Base-by-base conservation (phyloP, 805 yeast genomes). In the Danielia reshetovae region DNA sequence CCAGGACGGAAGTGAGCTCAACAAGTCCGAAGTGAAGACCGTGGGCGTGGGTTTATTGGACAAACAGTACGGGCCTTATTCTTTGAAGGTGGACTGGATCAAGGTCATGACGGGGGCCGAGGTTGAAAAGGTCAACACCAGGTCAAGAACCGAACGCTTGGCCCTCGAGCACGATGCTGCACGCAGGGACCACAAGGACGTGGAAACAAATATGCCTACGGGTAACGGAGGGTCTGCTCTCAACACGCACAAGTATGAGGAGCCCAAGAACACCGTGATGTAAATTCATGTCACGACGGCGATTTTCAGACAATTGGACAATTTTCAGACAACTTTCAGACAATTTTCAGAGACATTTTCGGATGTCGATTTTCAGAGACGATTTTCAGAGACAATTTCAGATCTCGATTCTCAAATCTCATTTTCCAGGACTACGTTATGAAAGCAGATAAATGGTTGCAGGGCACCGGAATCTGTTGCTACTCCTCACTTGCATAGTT, bases 21-120 rank as follows among this genome's bases (percentile, higher is more conserved):
- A 85, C 54, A 76, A 74, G 48, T 66, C 74, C 14, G 75, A 75
- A 43, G 75, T 85, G 33, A 77, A 79, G 48, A 80, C 89, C 4
- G 64, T 85, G 13, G 95, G 95, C 2, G 60, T 85, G 22, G 93
- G 95, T 7, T 71, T 85, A 27, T 69, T 83, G 31, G 95, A 86
- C 55, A 74, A 80, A 36, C 81, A 78, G 54, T 80, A 77, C 46
- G 95, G 95, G 0, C 87, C 89, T 2, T 85, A 69, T 55, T 68
- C 74, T 27, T 65, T 85, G 40, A 74, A 81, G 40, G 60, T 85
- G 27, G 93, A 83, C 47, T 79, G 82, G 74, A 70, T 85, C 38
- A 83, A 80, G 53, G 87, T 77, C 18, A 70, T 79, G 62, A 72
- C 76, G 7, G 83, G 81, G 11, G 66, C 63, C 1, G 76, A 72